Conservation (phyloP, 2,329 filamentous ascomycete species). For the Cladophialophora yegresii region DNA sequence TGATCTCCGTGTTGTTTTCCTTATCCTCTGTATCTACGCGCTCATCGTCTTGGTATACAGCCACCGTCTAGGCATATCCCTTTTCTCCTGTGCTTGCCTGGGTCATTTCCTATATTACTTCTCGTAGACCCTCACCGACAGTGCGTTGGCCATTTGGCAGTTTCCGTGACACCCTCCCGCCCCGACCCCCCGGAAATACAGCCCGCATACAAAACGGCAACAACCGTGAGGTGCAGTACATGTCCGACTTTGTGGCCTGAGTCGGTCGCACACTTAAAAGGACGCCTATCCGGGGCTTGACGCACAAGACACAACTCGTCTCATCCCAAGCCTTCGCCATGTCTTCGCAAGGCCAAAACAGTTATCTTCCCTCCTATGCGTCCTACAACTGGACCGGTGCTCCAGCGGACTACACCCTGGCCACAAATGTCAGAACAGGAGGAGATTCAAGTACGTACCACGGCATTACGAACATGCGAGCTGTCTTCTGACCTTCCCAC, state of each 20-base stretch:
- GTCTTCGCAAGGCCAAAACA: constrained; percentile 19
- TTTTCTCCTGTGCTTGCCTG: background rate
- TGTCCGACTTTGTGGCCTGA: background rate
- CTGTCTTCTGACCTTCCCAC: constrained; percentile 23
- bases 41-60: constrained; percentile 7
- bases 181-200: background rate
- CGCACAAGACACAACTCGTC: background rate
- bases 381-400: constrained; percentile 54
- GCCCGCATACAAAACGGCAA: background rate
- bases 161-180: background rate
- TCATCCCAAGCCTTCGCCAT: constrained; percentile 15
- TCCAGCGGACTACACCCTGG: constrained; percentile 46
- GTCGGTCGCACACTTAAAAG: background rate
- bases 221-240: background rate
- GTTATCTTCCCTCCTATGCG: constrained; percentile 46
- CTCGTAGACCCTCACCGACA: background rate
- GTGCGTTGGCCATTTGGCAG: background rate
- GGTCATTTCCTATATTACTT: background rate
- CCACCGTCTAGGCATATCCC: background rate
- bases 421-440: constrained; percentile 62
- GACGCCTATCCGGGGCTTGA: background rate
- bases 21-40: constrained; percentile 5
- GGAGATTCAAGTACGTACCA: constrained; percentile 73
- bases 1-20: constrained; percentile 2
- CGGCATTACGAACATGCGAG: constrained; percentile 9